Evolutionary conservation across 169 alveolate genomes (phyloP), one percentile per base, ranked within the genome.

Genomic region (Perkinsus olseni): DNA sequence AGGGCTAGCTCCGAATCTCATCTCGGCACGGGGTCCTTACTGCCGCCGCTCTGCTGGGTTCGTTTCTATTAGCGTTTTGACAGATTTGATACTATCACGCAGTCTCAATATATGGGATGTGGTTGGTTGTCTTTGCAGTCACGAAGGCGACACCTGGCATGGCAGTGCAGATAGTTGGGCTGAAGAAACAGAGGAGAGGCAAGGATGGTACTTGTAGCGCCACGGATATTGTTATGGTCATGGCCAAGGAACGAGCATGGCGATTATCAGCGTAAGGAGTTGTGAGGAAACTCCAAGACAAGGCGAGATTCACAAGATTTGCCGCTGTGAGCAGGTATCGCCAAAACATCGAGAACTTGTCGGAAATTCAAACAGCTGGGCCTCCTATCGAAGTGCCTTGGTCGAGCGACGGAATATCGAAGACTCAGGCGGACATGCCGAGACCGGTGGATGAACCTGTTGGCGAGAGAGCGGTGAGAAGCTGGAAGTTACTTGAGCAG

Each of bases 181-280:
- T 96, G 6, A 96, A 94, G 92, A 92, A 93, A 38, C 51, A 92
- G 74, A 95, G 95, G 20, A 95, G 96, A 48, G 95, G 82, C 10
- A 62, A 62, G 34, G 82, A 62, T 24, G 82, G 82, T 3, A 62
- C 82, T 3, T 62, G 96, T 39, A 95, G 96, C 74, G 95, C 96
- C 34, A 97, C 96, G 92, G 97, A 96, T 91, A 48, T 95, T 34
- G 93, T 96, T n/a, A 91, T 95, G 94, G 92, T 94, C 39, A 91
- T 96, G 48, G 96, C 97, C 38, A 96, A 95, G 93, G 96, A 96
- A 90, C 95, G 95, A 39, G 97, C 97, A 24, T 96, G 96, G 91
- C 92, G 97, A 74, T 92, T 96, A 74, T 93, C 96, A 13, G 82
- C 82, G 82, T 62, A 40, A 40, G 50, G 82, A 62, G 82, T 45